Evolutionary conservation across 2,329 filamentous ascomycete genomes (phyloP).

Genomic region (Alternaria consortialis): DNA sequence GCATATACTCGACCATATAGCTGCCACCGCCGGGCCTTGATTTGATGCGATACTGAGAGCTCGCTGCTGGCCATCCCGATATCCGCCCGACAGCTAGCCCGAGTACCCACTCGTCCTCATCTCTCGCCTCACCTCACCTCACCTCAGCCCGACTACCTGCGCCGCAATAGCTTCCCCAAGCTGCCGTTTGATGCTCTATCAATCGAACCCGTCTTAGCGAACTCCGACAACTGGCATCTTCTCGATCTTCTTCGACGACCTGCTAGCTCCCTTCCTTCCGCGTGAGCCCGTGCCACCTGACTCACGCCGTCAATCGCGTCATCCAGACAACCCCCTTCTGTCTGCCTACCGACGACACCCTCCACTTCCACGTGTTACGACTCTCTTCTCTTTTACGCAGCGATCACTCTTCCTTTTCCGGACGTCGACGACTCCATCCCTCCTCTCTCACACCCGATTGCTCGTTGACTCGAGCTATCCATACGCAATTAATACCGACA

Average conservation of each 20-base stretch:
- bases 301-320: constrained; percentile 44
- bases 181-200: constrained; percentile 38
- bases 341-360: constrained; percentile 37
- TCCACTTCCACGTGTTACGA: constrained; percentile 53
- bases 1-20: constrained; percentile 46
- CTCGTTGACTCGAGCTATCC: constrained; percentile 53
- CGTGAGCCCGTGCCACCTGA: constrained; percentile 49
- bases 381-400: constrained; percentile 50
- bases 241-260: constrained; percentile 31
- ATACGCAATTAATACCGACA: constrained; percentile 52
- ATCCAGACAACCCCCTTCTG: constrained; percentile 36
- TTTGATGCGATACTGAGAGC: constrained; percentile 46
- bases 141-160: constrained; percentile 17
- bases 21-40: constrained; percentile 32
- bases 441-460: constrained; percentile 35
- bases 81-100: constrained; percentile 30
- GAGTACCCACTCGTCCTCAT: constrained; percentile 24
- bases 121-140: constrained; percentile 29
- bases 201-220: constrained; percentile 32
- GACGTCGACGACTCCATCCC: constrained; percentile 40
- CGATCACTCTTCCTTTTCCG: constrained; percentile 44
- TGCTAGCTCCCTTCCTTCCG: constrained; percentile 30
- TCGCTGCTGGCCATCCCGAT: constrained; percentile 40
- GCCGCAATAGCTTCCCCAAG: constrained; percentile 29
- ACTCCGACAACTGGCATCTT: constrained; percentile 38